Evolutionary conservation across 805 yeast genomes (phyloP).

Genomic region (Torulaspora gathmanii): DNA sequence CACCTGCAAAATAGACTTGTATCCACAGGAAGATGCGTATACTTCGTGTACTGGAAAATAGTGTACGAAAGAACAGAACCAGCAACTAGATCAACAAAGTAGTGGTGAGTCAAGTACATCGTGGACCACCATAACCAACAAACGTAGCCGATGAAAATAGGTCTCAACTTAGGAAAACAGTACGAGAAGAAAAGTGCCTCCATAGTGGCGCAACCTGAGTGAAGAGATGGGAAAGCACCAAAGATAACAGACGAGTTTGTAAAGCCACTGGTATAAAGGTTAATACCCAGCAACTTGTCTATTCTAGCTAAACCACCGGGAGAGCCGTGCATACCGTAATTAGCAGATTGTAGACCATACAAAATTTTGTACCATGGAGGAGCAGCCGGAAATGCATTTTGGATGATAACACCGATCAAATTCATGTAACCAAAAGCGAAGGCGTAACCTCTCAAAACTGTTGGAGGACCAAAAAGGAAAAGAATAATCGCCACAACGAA

Average conservation of each 20-base stretch:
- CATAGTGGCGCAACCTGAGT: conserved; percentile 91
- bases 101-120: conserved; percentile 96
- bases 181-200: conserved; percentile 83
- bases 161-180: conserved; percentile 67
- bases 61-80: conserved; percentile 79
- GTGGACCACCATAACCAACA: conserved; percentile 98
- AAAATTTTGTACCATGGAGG: conserved; percentile 94
- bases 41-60: conserved; percentile 65
- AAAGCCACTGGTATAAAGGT: conserved; percentile 78
- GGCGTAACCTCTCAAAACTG: conserved; percentile 73
- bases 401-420: conserved; percentile 75
- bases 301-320: conserved; percentile 94
- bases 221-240: conserved; percentile 87
- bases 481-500: conserved; percentile 74
- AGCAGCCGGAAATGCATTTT: conserved; percentile 84
- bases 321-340: conserved; percentile 85
- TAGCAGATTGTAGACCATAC: conserved; percentile 84
- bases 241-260: conserved; percentile 85
- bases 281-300: conserved; percentile 71
- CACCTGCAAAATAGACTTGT: conserved; percentile 59
- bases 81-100: conserved; percentile 88
- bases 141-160: conserved; percentile 72
- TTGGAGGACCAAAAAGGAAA: conserved; percentile 90
- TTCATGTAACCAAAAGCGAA: conserved; percentile 96
- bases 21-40: conserved; percentile 61